Evolutionary conservation across 2,329 filamentous ascomycete species (phyloP).

Genomic region (Microdochium trichocladiopsis): DNA sequence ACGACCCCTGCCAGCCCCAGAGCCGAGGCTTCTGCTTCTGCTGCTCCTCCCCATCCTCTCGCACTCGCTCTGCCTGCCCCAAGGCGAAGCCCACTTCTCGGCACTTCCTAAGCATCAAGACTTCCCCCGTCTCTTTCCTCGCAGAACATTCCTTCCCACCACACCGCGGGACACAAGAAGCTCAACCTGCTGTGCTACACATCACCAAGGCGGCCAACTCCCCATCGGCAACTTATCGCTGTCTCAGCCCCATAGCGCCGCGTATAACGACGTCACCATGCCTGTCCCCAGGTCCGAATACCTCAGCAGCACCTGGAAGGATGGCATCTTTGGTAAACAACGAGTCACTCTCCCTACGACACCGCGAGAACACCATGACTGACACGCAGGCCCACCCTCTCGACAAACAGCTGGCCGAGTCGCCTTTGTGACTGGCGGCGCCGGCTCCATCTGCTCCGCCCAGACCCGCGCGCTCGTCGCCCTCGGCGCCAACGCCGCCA

Average conservation of each 20-base stretch:
- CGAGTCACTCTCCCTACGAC: background rate
- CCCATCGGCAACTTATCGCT: too few relatives aligned
- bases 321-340: conserved; percentile 73
- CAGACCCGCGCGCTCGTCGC: conserved; percentile 89
- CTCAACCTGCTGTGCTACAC: too few relatives aligned
- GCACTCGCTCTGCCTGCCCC: background rate
- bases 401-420: conserved; percentile 67
- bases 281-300: conserved; percentile 66
- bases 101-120: too few relatives aligned
- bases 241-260: too few relatives aligned
- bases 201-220: too few relatives aligned
- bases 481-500: conserved; percentile 88
- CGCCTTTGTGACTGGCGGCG: conserved; percentile 90
- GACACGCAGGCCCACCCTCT: conserved; percentile 2
- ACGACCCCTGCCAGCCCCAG: too few relatives aligned
- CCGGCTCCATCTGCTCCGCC: conserved; percentile 87
- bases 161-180: too few relatives aligned
- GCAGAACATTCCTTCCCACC: too few relatives aligned
- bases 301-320: conserved; percentile 76
- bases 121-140: too few relatives aligned
- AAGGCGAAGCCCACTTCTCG: too few relatives aligned
- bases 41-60: too few relatives aligned
- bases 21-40: too few relatives aligned
- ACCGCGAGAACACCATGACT: conserved; percentile 1
- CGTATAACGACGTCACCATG: conserved; percentile 44